Percentiles rank a stretch among this genome's conserved stretches.
These are phyloP conservation scores for Astrothelium subdiscretum DNA, from an alignment of 495 filamentous ascomycete genomes.

Conservation along the genomic window DNA sequence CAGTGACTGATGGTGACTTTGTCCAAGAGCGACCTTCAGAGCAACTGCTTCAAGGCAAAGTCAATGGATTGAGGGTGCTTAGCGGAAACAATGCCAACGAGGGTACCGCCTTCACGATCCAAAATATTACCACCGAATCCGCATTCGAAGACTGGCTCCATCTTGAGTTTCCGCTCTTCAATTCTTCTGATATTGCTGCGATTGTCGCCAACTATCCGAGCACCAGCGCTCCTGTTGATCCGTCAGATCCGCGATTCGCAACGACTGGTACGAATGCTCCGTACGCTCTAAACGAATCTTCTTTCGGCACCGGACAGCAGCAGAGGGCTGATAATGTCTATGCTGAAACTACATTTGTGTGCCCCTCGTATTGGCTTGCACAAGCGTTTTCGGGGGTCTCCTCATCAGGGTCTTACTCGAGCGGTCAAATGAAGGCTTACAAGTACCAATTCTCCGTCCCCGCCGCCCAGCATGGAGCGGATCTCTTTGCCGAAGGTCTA, in stretches of 20 bases:
- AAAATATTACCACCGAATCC: constrained; percentile 36
- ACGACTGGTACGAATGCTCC: constrained; percentile 39
- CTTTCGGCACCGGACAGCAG: constrained; percentile 41
- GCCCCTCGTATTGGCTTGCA: constrained; percentile 53
- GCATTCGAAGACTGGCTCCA: constrained; percentile 36
- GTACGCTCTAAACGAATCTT: constrained; percentile 34
- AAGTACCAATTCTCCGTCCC: constrained; percentile 54
- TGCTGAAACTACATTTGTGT: constrained; percentile 50
- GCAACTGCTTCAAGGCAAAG: constrained; percentile 37
- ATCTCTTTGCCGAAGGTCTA: constrained; percentile 28
- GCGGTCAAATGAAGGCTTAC: constrained; percentile 28
- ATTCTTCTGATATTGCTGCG: constrained; percentile 31
- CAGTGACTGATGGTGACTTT: constrained; percentile 51
- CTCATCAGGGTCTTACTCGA: constrained; percentile 1
- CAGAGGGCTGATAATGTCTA: constrained; percentile 43
- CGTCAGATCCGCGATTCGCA: constrained; percentile 26
- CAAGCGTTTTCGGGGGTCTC: constrained; percentile 35
- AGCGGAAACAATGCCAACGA: constrained; percentile 33
- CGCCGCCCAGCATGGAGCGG: constrained; percentile 44
- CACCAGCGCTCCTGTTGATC: constrained; percentile 21
- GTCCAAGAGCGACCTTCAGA: constrained; percentile 40
- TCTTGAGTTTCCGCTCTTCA: constrained; percentile 39
- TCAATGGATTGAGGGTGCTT: constrained; percentile 43
- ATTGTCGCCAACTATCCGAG: constrained; percentile 37
- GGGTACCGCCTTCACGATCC: constrained; percentile 33